These are phyloP conservation scores for Boletus edulis DNA, from an alignment of 768 basidiomycete genomes.

Conservation along the genomic window DNA sequence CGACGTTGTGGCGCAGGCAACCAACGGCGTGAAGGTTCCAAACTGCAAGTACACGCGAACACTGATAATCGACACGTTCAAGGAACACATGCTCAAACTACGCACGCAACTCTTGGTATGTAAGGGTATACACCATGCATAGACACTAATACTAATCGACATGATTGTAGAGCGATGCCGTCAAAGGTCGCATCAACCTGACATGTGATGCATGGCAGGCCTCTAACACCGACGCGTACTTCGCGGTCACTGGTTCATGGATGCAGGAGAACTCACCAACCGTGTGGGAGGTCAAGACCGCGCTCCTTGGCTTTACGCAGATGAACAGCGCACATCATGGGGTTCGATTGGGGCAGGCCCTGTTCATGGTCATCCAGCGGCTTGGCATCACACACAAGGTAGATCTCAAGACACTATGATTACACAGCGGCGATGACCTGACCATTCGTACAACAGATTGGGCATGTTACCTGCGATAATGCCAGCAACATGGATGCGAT, in stretches of 20 bases:
- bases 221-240: not conserved
- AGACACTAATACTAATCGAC: not conserved
- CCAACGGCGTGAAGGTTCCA: no score
- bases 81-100: no score
- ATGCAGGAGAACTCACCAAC: not conserved
- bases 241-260: not conserved
- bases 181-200: no score
- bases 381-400: constrained; percentile 33
- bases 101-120: no score
- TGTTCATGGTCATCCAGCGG: constrained; percentile 33
- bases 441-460: not conserved
- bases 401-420: not conserved
- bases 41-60: no score
- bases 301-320: constrained; percentile 34
- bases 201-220: constrained; percentile 3
- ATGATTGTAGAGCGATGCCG: no score
- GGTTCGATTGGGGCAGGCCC: constrained; percentile 32
- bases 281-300: constrained; percentile 2
- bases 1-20: no score
- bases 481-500: not conserved
- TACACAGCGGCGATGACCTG: not conserved
- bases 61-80: no score
- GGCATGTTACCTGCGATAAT: not conserved
- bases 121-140: not conserved
- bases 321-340: constrained; percentile 42